Evolutionary conservation across 495 filamentous ascomycete species (phyloP), one percentile per base, ranked within the genome.

Genomic region (Penicillium bialowiezense): DNA sequence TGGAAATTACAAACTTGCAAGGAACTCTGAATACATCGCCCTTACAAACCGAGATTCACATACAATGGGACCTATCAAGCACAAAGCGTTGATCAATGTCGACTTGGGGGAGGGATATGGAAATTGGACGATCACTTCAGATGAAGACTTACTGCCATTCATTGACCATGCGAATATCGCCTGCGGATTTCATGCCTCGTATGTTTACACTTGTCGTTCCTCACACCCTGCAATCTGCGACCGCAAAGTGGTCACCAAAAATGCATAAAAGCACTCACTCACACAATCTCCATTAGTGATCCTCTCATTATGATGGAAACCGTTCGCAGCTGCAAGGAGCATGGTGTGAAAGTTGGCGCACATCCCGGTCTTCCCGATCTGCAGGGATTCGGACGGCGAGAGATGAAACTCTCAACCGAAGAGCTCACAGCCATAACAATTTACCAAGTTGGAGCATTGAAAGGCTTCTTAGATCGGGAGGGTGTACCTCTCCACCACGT

Each of bases 161-260:
- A 77, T 84, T 51, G 80, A 84, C 49, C 71, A 77, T 48, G 82
- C 82, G n/a, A 85, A 86, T 51, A 55, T 84, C 8, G 82, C 82
- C 3, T 85, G 82, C 54, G 82, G 80, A 5, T 83, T 84, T 55
- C 82, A 83, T 50, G 76, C 72, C n/a, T 36, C 34, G 34, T 36
- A 36, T 6, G 34, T 36, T 5, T 34, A n/a, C n/a, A n/a, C n/a
- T n/a, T n/a, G n/a, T n/a, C n/a, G n/a, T n/a, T n/a, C n/a, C n/a
- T n/a, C n/a, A n/a, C n/a, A n/a, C n/a, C n/a, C n/a, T n/a, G n/a
- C n/a, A n/a, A 26, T 26, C 8, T 26, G 23, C 23, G 23, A 26
- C 23, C 23, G 23, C 4, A 26, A 26, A 4, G 15, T 19, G 9
- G n/a, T 2, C 34, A 18, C 18, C 34, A 36, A 17, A 36, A 36